These are phyloP conservation scores for Aurifilum marmelostoma DNA, from an alignment of 2,329 filamentous ascomycete genomes.

Conservation along the genomic window DNA sequence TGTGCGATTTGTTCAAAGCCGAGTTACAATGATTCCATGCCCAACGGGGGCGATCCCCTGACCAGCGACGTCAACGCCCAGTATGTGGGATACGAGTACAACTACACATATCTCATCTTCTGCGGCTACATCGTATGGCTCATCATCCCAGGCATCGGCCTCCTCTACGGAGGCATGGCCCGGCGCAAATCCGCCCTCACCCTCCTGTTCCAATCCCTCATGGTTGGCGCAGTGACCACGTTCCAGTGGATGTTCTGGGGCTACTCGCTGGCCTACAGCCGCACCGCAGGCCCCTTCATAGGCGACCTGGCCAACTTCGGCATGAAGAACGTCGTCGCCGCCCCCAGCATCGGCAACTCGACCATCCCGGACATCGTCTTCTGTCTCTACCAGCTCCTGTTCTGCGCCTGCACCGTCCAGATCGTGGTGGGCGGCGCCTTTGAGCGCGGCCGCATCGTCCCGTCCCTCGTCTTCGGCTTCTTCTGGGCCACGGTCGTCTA, in stretches of 20 bases:
- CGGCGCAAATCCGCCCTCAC: conserved; percentile 64
- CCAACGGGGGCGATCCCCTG: conserved; percentile 35
- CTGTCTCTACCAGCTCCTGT: conserved; percentile 67
- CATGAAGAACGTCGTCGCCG: conserved; percentile 61
- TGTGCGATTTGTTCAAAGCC: conserved; percentile 17
- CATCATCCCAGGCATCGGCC: conserved; percentile 68
- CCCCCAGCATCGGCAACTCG: conserved; percentile 60
- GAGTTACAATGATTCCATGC: conserved; percentile 32
- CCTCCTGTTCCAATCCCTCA: conserved; percentile 64
- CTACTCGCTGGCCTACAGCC: conserved; percentile 81
- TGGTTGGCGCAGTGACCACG: conserved; percentile 57
- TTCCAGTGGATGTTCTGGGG: conserved; percentile 98
- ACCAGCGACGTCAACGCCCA: conserved; percentile 48
- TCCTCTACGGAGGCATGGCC: conserved; percentile 66
- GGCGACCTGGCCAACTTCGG: conserved; percentile 81
- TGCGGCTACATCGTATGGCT: conserved; percentile 66
- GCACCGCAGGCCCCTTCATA: conserved; percentile 74
- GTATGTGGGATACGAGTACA: conserved; percentile 61
- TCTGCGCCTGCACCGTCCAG: conserved; percentile 63
- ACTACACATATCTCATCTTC: conserved; percentile 63
- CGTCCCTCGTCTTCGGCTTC: conserved; percentile 48
- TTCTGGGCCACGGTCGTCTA: conserved; percentile 69
- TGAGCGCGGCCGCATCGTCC: conserved; percentile 60
- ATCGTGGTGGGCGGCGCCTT: conserved; percentile 68
- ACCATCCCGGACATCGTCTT: conserved; percentile 68